Conservation (phyloP, 129 eudicot species). For the Deinandra increscens region DNA sequence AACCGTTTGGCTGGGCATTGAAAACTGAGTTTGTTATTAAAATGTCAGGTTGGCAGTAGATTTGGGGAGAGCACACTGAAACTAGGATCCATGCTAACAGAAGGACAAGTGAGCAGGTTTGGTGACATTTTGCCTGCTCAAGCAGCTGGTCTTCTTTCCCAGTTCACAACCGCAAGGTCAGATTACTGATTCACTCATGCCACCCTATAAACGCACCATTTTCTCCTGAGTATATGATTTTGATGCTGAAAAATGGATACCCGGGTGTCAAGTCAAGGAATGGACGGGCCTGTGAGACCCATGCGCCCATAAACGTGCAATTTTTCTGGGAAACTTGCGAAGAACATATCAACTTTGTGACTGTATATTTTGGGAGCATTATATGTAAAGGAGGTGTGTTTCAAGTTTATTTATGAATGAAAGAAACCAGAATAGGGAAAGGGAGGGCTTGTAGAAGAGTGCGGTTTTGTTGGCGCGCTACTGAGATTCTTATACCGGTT, state of each 20-base stretch:
- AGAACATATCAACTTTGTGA: conserved; percentile 15
- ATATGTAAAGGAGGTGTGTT: neutral
- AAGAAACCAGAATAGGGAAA: neutral
- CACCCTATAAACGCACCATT: neutral
- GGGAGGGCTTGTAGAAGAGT: neutral
- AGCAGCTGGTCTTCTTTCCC: conserved; percentile 95
- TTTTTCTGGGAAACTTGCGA: conserved; percentile 3
- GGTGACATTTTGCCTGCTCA: conserved; percentile 98
- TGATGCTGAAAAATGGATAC: conserved; percentile 11
- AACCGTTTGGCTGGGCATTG: neutral
- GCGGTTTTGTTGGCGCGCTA: neutral
- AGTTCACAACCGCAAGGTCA: conserved; percentile 70
- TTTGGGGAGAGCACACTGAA: conserved; percentile 96
- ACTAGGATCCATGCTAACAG: conserved; percentile 90
- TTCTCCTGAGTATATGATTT: conserved; percentile 6
- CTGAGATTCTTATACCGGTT: neutral
- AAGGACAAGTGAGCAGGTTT: conserved; percentile 93
- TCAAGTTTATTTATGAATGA: neutral
- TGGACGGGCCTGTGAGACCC: neutral
- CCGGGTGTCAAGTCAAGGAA: conserved; percentile 14
- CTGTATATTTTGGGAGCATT: conserved; percentile 18
- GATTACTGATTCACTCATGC: conserved; percentile 36
- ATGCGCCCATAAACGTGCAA: neutral
- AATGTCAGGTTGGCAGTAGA: conserved; percentile 87
- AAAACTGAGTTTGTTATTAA: conserved; percentile 9